phyloP scores from a whole-genome alignment of 2,329 filamentous ascomycete genomes.

The Cadophora sp. region DNA sequence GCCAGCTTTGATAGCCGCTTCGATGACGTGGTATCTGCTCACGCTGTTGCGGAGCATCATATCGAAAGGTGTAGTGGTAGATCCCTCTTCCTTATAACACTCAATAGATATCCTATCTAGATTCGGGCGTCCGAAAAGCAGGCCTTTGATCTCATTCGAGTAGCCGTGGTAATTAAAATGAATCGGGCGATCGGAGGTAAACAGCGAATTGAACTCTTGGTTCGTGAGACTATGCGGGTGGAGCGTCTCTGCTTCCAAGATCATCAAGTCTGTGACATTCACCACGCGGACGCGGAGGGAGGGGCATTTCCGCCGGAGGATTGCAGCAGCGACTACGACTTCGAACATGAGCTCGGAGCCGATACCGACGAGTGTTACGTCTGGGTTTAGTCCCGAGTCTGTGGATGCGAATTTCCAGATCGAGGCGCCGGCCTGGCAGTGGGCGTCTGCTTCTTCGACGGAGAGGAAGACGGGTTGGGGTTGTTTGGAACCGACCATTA shows the following conservation, averaged over 20 bases:
- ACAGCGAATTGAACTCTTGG: conserved; percentile 60
- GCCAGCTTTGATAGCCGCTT: conserved; percentile 58
- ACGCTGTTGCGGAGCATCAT: conserved; percentile 71
- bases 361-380: conserved; percentile 69
- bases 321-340: conserved; percentile 64
- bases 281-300: conserved; percentile 64
- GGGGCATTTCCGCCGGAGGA: conserved; percentile 58
- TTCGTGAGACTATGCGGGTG: conserved; percentile 65
- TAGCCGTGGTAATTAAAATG: conserved; percentile 76
- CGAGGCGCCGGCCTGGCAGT: conserved; percentile 65
- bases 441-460: conserved; percentile 62
- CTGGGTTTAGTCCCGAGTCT: conserved; percentile 60
- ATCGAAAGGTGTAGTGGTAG: conserved; percentile 71
- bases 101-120: conserved; percentile 61
- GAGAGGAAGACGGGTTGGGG: conserved; percentile 67
- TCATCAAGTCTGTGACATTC: conserved; percentile 72
- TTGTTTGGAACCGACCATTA: conserved; percentile 73
- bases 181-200: conserved; percentile 61
- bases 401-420: conserved; percentile 69
- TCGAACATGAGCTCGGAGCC: conserved; percentile 72
- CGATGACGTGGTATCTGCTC: conserved; percentile 65
- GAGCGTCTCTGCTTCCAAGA: conserved; percentile 59
- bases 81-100: conserved; percentile 70
- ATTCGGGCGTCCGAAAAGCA: conserved; percentile 63
- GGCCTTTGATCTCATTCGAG: conserved; percentile 62